These are phyloP conservation scores for Pythium volutum DNA, from an alignment of 352 stramenopile species.

Conservation along the genomic window DNA sequence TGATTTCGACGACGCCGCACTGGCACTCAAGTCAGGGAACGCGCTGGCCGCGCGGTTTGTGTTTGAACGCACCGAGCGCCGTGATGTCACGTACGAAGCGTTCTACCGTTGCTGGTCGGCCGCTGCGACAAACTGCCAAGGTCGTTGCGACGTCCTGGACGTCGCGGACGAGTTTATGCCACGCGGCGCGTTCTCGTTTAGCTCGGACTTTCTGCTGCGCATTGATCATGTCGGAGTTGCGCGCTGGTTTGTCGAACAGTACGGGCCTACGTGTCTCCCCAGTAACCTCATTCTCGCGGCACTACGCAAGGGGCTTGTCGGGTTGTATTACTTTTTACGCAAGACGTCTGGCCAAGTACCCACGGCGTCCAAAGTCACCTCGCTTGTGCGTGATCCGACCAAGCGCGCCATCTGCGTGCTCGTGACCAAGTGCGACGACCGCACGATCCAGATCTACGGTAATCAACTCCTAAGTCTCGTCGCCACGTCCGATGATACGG, in stretches of 20 bases:
- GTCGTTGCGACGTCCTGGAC: neutral
- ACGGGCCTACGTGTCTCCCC: neutral
- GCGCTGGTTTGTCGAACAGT: neutral
- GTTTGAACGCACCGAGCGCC: neutral
- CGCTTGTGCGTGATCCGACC: neutral
- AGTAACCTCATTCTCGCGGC: neutral
- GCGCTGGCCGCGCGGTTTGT: neutral
- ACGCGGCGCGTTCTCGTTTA: neutral
- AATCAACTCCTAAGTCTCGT: neutral
- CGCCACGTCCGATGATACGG: neutral
- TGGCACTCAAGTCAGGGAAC: neutral
- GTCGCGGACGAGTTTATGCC: neutral
- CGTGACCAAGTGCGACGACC: neutral
- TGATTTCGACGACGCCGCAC: neutral
- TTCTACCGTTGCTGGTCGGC: neutral
- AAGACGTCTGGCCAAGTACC: neutral
- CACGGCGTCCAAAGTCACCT: neutral
- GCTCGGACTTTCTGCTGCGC: neutral
- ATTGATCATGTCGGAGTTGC: neutral
- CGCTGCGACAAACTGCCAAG: neutral
- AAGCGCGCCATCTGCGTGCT: neutral
- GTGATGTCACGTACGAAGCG: too few species aligned
- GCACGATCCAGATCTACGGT: neutral
- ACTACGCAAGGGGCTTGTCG: neutral
- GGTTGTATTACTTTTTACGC: neutral